Evolutionary conservation across 345 rosid species (phyloP).

Genomic region (Erucastrum elatum): DNA sequence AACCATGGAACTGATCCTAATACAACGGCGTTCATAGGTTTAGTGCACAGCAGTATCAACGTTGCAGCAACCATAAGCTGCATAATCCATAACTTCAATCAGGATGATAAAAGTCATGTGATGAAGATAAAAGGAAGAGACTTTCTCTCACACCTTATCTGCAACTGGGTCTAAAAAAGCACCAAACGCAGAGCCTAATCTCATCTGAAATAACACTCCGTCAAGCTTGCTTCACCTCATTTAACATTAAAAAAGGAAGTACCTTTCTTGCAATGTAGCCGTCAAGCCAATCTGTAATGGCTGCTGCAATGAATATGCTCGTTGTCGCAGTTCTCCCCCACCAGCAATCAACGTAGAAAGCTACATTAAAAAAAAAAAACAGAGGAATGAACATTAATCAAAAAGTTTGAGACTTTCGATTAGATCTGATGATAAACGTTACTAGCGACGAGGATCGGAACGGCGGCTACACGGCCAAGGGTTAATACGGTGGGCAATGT

Average conservation of each 20-base stretch:
- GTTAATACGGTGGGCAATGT: slow-evolving; percentile 92
- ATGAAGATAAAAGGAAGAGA: background rate
- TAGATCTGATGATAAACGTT: slow-evolving; percentile 24
- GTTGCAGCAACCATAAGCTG: slow-evolving; percentile 99
- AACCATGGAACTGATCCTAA: slow-evolving; percentile 77
- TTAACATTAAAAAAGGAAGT: background rate
- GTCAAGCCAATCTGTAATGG: slow-evolving; percentile 98
- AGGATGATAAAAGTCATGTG: slow-evolving; percentile 1
- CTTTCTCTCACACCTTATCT: slow-evolving; percentile 64
- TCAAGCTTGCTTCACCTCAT: background rate
- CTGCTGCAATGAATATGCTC: slow-evolving; percentile 84
- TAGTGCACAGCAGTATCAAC: slow-evolving; percentile 79
- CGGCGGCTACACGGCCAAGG: slow-evolving; percentile 92
- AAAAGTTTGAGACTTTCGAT: background rate
- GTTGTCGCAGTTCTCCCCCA: slow-evolving; percentile 95
- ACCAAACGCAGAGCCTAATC: slow-evolving; percentile 82
- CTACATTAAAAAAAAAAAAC: slow-evolving; percentile 39
- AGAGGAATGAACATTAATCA: background rate
- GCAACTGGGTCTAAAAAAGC: slow-evolving; percentile 99
- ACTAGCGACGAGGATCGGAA: slow-evolving; percentile 84
- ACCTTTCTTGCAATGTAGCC: slow-evolving; percentile 98
- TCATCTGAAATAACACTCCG: slow-evolving; percentile 56
- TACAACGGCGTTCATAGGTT: slow-evolving; percentile 56
- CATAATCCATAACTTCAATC: slow-evolving; percentile 16
- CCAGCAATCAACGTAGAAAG: slow-evolving; percentile 85